Evolutionary conservation across 2,329 filamentous ascomycete genomes (phyloP).

Genomic region (Emergomyces pasteurianus): DNA sequence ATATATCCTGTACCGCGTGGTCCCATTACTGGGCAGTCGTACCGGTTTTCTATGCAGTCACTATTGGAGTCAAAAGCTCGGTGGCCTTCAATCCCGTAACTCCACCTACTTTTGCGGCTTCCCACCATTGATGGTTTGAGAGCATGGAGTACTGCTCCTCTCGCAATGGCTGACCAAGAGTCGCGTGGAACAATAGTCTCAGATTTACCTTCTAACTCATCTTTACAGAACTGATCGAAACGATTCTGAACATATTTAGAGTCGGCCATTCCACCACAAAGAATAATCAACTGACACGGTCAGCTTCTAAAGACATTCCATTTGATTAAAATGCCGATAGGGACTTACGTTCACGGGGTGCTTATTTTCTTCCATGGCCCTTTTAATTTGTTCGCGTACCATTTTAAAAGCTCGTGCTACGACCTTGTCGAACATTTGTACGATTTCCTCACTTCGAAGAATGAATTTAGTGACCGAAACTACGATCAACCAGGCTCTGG

Average conservation of each 20-base stretch:
- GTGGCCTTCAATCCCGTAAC: constrained; percentile 7
- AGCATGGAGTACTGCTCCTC: constrained; percentile 9
- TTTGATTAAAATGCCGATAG: background rate
- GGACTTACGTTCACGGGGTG: constrained; percentile 3
- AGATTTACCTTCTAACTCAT: background rate
- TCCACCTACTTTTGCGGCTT: constrained; percentile 3
- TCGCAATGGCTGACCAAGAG: constrained; percentile 11
- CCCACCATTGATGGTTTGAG: constrained; percentile 1
- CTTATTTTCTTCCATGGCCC: background rate
- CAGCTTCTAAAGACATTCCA: background rate
- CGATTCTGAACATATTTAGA: constrained; percentile 7
- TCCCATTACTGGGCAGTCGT: constrained; percentile 5
- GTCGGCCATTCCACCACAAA: constrained; percentile 6
- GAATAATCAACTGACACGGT: constrained; percentile 1
- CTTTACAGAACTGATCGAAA: constrained; percentile 8
- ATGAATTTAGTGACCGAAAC: background rate
- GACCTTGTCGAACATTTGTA: constrained; percentile 6
- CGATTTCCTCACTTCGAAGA: constrained; percentile 4
- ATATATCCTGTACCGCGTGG: background rate
- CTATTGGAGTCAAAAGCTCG: constrained; percentile 6
- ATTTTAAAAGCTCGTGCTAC: constrained; percentile 1
- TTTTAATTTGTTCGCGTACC: constrained; percentile 2
- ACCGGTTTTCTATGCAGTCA: constrained; percentile 7
- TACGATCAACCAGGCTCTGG: background rate
- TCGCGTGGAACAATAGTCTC: constrained; percentile 6